Conservation (phyloP, 441 rosid species). For the Erodium chrysanthum region DNA sequence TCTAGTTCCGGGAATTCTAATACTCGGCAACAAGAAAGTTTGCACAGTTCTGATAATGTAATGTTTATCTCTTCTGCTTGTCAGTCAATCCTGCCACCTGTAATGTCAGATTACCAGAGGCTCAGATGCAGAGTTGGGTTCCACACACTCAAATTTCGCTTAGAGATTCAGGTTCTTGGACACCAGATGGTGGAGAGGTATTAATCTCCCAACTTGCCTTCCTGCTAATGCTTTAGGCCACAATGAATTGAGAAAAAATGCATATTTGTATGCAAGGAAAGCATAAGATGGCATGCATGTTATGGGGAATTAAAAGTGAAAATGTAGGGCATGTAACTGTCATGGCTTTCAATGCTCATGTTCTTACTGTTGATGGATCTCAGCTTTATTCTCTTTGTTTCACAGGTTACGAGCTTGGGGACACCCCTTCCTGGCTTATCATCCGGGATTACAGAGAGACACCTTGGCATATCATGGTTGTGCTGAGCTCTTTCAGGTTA, state of each 20-base stretch:
- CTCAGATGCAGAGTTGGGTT: constrained; percentile 94
- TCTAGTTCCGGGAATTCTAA: neutral
- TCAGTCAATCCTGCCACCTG: constrained; percentile 75
- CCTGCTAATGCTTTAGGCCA: constrained; percentile 11
- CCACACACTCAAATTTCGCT: constrained; percentile 87
- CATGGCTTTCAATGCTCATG: constrained; percentile 4
- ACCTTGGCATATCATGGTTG: constrained; percentile 93
- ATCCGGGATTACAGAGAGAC: constrained; percentile 79
- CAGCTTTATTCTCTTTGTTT: constrained; percentile 13
- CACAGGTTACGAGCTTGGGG: constrained; percentile 65
- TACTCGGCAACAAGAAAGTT: neutral
- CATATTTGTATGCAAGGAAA: neutral
- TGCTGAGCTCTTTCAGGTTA: constrained; percentile 96
- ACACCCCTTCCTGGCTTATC: constrained; percentile 78
- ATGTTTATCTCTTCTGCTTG: constrained; percentile 19
- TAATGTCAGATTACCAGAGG: constrained; percentile 78
- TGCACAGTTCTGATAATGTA: constrained; percentile 12
- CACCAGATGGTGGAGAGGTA: constrained; percentile 78
- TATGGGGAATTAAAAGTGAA: neutral
- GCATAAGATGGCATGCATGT: constrained; percentile 5
- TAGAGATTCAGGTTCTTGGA: constrained; percentile 72
- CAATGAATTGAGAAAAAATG: constrained; percentile 8
- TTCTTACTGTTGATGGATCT: constrained; percentile 20
- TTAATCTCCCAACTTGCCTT: constrained; percentile 11
- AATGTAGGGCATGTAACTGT: constrained; percentile 4